Evolutionary conservation across 75 land plant species (phyloP).

Genomic region (Sequoiadendron giganteum): DNA sequence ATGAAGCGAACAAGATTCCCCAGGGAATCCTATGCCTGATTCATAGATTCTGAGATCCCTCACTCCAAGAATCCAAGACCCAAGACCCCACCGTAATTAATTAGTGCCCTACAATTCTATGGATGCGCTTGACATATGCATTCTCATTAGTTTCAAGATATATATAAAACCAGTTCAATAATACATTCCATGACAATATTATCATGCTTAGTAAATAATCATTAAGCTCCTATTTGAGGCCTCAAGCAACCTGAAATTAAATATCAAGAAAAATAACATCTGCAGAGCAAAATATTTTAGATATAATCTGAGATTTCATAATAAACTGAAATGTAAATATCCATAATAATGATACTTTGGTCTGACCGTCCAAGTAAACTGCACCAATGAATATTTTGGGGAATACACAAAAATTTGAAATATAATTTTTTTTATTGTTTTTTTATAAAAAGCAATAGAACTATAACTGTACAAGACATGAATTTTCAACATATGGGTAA

Average conservation of each 20-base stretch:
- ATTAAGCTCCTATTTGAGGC: neutral
- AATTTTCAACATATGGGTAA: neutral
- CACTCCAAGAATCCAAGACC: too few relatives aligned
- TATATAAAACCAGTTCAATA: too few relatives aligned
- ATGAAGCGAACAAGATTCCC: too few relatives aligned
- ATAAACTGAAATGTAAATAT: neutral
- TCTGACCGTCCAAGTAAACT: neutral
- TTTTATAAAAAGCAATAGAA: neutral
- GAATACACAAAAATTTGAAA: neutral
- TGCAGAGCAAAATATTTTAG: neutral
- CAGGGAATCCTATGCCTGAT: too few relatives aligned
- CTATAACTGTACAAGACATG: neutral
- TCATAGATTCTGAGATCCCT: too few relatives aligned
- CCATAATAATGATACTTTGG: neutral
- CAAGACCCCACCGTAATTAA: too few relatives aligned
- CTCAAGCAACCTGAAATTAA: neutral
- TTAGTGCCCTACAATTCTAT: too few relatives aligned
- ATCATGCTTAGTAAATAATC: neutral
- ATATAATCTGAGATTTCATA: neutral
- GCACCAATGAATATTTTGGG: neutral
- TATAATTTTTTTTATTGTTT: neutral
- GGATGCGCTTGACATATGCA: too few relatives aligned
- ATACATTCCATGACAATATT: neutral
- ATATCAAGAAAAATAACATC: slow-evolving; percentile 1
- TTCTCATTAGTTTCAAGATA: too few relatives aligned